Evolutionary conservation across 2,329 filamentous ascomycete genomes (phyloP).

Genomic region (Phoma sp.): DNA sequence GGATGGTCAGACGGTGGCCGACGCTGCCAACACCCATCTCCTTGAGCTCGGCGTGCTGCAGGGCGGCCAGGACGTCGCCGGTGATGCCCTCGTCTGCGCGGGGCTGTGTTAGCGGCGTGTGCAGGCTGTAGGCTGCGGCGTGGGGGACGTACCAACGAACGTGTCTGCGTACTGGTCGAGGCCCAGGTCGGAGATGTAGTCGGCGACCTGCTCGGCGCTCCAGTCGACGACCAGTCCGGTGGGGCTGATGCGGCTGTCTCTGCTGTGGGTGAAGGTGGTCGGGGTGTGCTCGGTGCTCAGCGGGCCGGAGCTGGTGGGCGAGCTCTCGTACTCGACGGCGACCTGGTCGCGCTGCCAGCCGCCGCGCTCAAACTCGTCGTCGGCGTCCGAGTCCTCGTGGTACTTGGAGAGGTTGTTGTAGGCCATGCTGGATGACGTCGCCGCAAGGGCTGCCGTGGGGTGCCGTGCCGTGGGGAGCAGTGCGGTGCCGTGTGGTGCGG

Average conservation of each 20-base stretch:
- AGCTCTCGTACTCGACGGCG: conserved; percentile 70
- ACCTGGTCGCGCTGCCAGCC: conserved; percentile 68
- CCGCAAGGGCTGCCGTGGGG: not conserved
- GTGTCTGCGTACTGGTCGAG: conserved; percentile 81
- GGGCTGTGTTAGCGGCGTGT: conserved; percentile 14
- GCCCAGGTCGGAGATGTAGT: conserved; percentile 82
- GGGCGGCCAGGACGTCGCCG: conserved; percentile 85
- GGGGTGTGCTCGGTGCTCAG: conserved; percentile 77
- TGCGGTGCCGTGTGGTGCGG: too few relatives aligned
- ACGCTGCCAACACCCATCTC: conserved; percentile 93
- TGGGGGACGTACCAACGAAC: conserved; percentile 73
- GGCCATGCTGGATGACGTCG: conserved; percentile 35
- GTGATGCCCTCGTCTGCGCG: conserved; percentile 86
- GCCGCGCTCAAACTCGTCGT: conserved; percentile 83
- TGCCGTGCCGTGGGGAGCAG: too few relatives aligned
- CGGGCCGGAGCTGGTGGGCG: conserved; percentile 74
- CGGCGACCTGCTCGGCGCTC: conserved; percentile 86
- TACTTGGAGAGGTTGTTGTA: conserved; percentile 60
- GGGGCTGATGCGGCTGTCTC: conserved; percentile 69
- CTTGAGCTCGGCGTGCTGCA: conserved; percentile 92
- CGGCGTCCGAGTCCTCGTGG: conserved; percentile 74
- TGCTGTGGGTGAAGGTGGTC: conserved; percentile 74
- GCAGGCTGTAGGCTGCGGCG: not conserved
- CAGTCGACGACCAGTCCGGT: conserved; percentile 80
- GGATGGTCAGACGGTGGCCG: conserved; percentile 89